phyloP scores from a whole-genome alignment of 148 eudicot species.

The Arbutus unedo region DNA sequence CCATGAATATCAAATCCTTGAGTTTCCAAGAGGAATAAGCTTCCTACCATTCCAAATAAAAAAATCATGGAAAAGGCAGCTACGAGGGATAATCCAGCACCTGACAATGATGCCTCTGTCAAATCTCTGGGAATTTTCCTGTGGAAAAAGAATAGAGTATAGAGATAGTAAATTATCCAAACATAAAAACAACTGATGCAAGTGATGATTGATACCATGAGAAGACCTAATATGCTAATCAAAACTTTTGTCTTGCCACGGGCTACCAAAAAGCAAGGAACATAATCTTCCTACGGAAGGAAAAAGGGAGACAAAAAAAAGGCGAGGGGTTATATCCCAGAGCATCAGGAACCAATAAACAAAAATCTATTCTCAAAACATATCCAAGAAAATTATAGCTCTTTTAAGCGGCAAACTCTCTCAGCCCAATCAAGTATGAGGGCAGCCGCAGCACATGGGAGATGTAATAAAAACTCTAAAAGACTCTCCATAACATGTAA shows the following conservation, averaged over 20 bases:
- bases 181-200: neutral
- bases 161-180: neutral
- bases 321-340: neutral
- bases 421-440: neutral
- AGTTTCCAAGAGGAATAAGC: constrained; percentile 15
- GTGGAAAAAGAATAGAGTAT: constrained; percentile 12
- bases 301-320: neutral
- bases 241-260: neutral
- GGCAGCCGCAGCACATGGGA: neutral
- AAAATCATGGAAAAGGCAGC: constrained; percentile 83
- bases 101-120: constrained; percentile 94
- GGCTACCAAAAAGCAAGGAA: neutral
- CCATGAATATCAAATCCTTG: constrained; percentile 6
- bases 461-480: neutral
- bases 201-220: neutral
- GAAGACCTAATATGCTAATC: neutral
- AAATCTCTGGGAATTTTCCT: constrained; percentile 98
- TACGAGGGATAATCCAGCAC: constrained; percentile 88
- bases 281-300: neutral
- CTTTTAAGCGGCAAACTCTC: neutral
- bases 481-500: neutral
- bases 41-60: constrained; percentile 93
- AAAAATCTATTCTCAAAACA: neutral
- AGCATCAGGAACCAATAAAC: neutral
- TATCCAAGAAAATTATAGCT: neutral